These are phyloP conservation scores for Syzygium aqueum DNA, from an alignment of 345 rosid genomes.

Conservation along the genomic window DNA sequence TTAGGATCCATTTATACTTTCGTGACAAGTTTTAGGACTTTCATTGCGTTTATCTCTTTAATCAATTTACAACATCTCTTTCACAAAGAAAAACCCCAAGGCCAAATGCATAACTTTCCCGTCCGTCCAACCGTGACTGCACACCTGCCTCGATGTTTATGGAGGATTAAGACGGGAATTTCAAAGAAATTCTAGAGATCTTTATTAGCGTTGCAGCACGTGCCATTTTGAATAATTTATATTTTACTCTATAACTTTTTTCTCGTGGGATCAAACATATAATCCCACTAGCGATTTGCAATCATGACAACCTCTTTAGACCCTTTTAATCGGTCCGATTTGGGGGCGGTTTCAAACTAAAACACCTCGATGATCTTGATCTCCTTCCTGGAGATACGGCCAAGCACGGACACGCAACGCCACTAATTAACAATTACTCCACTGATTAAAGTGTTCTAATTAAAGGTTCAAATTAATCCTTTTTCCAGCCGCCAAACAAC, in stretches of 20 bases:
- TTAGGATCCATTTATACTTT: no score
- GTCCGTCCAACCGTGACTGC: neutral
- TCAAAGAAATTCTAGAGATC: neutral
- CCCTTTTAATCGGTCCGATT: neutral
- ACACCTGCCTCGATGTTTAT: no score
- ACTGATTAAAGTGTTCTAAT: neutral
- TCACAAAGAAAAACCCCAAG: neutral
- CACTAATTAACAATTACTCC: neutral
- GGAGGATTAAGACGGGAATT: neutral
- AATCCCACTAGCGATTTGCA: neutral
- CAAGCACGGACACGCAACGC: neutral
- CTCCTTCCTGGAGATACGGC: neutral
- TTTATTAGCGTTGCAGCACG: neutral
- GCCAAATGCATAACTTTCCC: neutral
- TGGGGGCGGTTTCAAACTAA: neutral
- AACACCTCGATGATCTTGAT: neutral
- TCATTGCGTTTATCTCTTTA: no score
- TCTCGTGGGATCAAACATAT: neutral
- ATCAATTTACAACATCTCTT: neutral
- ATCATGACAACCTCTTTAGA: neutral
- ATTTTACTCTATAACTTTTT: no score
- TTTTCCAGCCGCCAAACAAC: neutral
- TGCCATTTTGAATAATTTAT: neutral
- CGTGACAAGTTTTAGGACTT: no score
- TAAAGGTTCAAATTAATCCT: neutral